These are phyloP conservation scores for Elongisporangium prolatum DNA, from an alignment of 352 stramenopile genomes.

Conservation along the genomic window DNA sequence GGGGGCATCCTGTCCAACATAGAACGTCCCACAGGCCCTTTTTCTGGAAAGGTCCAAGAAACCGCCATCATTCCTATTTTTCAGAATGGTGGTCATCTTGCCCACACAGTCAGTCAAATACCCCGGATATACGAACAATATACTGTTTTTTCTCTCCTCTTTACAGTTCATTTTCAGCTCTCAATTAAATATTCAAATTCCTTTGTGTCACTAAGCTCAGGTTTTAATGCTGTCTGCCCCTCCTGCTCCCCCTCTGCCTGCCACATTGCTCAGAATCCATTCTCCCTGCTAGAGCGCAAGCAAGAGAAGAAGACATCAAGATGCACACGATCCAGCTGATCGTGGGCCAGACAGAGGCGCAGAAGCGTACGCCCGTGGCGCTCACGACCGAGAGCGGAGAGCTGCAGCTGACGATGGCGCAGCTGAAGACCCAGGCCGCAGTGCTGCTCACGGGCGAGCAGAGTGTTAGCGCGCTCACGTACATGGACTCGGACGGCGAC, in stretches of 20 bases:
- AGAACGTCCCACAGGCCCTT: too few species aligned
- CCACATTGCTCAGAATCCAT: too few species aligned
- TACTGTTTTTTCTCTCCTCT: neutral
- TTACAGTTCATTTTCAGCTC: slow-evolving; percentile 19
- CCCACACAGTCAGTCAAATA: too few species aligned
- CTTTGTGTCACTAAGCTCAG: too few species aligned
- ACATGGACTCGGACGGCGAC: slow-evolving; percentile 57
- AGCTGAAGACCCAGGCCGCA: slow-evolving; percentile 16
- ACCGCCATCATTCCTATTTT: too few species aligned
- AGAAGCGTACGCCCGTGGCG: slow-evolving; percentile 10
- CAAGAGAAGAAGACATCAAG: slow-evolving; percentile 13
- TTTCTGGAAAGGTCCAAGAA: too few species aligned
- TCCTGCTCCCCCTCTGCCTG: too few species aligned
- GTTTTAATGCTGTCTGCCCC: too few species aligned
- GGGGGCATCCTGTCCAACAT: too few species aligned
- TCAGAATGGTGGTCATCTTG: too few species aligned
- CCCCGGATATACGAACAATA: too few species aligned
- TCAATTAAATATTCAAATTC: too few species aligned
- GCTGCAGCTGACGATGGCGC: slow-evolving; percentile 18
- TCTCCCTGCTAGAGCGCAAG: slow-evolving; percentile 13
- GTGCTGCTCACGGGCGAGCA: slow-evolving; percentile 15
- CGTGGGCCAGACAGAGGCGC: slow-evolving; percentile 8
- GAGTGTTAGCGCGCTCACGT: slow-evolving; percentile 26
- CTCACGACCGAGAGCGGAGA: slow-evolving; percentile 15
- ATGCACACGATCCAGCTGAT: slow-evolving; percentile 24